Evolutionary conservation across 192 early-diverging fungal genomes (phyloP).

Genomic region (Backusella morwellensis): DNA sequence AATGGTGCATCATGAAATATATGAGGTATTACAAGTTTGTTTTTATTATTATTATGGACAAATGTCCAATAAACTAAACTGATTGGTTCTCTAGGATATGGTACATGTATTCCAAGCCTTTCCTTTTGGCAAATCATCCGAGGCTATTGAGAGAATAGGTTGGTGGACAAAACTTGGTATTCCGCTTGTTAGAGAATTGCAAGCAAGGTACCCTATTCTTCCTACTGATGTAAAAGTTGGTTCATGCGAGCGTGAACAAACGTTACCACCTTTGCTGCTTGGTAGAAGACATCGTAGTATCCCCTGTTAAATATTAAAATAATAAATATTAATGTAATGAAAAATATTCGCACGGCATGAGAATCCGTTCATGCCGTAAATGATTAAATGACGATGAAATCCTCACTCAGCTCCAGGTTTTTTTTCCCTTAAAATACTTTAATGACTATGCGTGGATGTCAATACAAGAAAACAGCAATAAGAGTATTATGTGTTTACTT

Average conservation of each 20-base stretch:
- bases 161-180: slow-evolving; percentile 24
- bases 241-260: background rate
- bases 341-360: background rate
- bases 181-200: slow-evolving; percentile 8
- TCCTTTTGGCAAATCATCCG: slow-evolving; percentile 20
- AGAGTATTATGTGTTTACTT: background rate
- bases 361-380: background rate
- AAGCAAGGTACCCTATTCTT: background rate
- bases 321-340: background rate
- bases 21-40: slow-evolving; percentile 18
- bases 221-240: background rate
- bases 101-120: slow-evolving; percentile 34
- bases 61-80: background rate
- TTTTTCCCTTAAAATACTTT: background rate
- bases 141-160: slow-evolving; percentile 28
- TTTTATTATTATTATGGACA: background rate
- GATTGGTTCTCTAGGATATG: slow-evolving; percentile 25
- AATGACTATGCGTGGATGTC: background rate
- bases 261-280: slow-evolving; percentile 1
- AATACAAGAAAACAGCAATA: background rate
- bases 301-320: slow-evolving; percentile 6
- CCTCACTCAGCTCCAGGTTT: background rate
- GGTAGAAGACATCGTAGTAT: slow-evolving; percentile 17
- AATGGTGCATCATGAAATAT: slow-evolving; percentile 26
- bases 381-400: background rate